Conservation (phyloP, 2,329 filamentous ascomycete genomes). For the Hirsutella rhossiliensis region DNA sequence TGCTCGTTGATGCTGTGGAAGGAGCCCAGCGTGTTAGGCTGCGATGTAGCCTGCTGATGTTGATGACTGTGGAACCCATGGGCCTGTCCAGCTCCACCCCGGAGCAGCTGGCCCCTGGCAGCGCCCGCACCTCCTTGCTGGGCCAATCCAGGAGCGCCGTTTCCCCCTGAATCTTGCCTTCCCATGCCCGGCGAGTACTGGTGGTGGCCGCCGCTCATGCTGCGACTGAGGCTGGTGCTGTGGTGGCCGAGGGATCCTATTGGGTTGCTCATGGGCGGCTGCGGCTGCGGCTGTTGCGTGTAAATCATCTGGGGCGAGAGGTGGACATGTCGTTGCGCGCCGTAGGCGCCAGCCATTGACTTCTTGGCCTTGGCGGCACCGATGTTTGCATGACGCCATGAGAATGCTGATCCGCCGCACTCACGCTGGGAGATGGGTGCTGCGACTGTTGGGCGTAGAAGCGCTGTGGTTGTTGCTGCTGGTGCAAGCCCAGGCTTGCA, state of each 20-base stretch:
- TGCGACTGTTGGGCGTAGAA: constrained; percentile 2
- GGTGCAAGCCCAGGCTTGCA: constrained; percentile 5
- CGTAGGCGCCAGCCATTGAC: constrained; percentile 4
- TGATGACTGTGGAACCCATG: constrained; percentile 6
- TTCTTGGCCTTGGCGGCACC: constrained; percentile 1
- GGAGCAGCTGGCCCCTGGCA: constrained; percentile 4
- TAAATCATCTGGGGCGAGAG: constrained; percentile 5
- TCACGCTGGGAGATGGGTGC: constrained; percentile 3
- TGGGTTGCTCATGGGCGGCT: constrained; percentile 5
- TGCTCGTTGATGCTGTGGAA: constrained; percentile 10
- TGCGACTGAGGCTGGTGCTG: constrained; percentile 4
- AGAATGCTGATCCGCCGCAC: constrained; percentile 1
- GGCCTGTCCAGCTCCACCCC: constrained; percentile 5
- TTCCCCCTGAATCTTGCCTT: constrained; percentile 5
- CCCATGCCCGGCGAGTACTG: constrained; percentile 9
- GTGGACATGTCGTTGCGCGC: constrained; percentile 1
- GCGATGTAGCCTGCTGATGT: constrained; percentile 5
- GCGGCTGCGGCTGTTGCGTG: constrained; percentile 6
- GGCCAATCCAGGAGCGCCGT: background rate
- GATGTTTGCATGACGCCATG: background rate
- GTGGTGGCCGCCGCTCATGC: constrained; percentile 1
- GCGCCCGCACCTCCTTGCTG: constrained; percentile 4
- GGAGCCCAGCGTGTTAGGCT: constrained; percentile 5
- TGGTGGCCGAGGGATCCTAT: constrained; percentile 5
- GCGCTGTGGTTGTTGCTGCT: constrained; percentile 6